Conservation (phyloP, 169 alveolate species). For the Neospora caninum region DNA sequence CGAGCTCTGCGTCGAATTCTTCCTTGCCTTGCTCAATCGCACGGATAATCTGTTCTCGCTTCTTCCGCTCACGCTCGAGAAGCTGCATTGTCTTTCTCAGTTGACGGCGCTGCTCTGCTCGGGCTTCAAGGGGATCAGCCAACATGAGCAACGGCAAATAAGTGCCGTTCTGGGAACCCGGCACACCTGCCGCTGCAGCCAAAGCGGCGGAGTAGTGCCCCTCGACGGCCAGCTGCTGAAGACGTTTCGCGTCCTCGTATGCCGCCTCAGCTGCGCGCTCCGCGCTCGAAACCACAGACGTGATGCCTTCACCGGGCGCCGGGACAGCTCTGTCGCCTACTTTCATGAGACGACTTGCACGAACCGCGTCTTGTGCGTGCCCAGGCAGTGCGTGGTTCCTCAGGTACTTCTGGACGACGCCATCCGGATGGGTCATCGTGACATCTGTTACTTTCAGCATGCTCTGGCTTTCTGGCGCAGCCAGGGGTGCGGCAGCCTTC, state of each 20-base stretch:
- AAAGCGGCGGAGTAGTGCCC: constrained; percentile 27
- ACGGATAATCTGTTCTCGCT: not conserved
- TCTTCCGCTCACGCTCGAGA: constrained; percentile 33
- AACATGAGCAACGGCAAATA: constrained; percentile 62
- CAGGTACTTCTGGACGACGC: not conserved
- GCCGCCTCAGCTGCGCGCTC: constrained; percentile 50
- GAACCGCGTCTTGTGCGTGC: not conserved
- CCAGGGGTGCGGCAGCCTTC: constrained; percentile 42
- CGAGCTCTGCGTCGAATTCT: constrained; percentile 16
- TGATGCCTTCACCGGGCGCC: constrained; percentile 40
- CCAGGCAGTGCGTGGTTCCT: not conserved
- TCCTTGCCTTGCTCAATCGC: not conserved
- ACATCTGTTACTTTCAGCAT: not conserved
- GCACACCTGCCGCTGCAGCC: constrained; percentile 28
- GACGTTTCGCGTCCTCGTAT: constrained; percentile 47
- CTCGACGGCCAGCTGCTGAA: constrained; percentile 64
- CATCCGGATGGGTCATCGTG: not conserved
- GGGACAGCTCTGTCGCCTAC: not conserved
- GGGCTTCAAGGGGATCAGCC: constrained; percentile 60
- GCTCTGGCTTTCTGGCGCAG: not conserved
- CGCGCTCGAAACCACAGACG: constrained; percentile 38
- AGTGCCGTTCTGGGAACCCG: constrained; percentile 56
- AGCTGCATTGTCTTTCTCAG: constrained; percentile 35
- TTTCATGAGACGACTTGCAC: not conserved
- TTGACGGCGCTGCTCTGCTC: constrained; percentile 47